Base-by-base conservation (phyloP, 495 filamentous ascomycete genomes). In the Penicillium roqueforti region DNA sequence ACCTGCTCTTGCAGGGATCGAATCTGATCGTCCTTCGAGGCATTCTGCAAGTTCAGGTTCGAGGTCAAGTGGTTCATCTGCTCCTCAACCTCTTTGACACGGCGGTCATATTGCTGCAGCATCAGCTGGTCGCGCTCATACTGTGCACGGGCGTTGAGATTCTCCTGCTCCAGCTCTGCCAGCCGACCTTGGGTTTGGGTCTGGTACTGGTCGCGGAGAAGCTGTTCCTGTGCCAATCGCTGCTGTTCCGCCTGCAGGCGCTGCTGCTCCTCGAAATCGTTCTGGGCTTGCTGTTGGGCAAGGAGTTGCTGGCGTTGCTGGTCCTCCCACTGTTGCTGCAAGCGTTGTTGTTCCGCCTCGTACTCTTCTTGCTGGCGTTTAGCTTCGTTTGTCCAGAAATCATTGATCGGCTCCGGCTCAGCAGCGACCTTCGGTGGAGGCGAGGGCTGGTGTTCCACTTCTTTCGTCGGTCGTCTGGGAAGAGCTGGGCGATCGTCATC, bases 371-470 rank as follows among this genome's bases (percentile, higher is more conserved):
- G 92, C 64, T 97, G 89, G 40, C 90, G 79, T 56, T 83, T 80
- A 54, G 95, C 87, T 67, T 96, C 91, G 60, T 84, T 91, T 68
- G 92, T 92, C 93, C 93, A 98, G 69, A 98, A 98, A 64, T 97
- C 95, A 53, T 86, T 87, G 64, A 98, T 97, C 16, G 95, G 89
- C 62, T 95, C 93, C 6, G 93, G 93, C 60, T 97, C 93, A 3
- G 76, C 65, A 45, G 83, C 78, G 34, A 83, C 69, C 11, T 84
- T 85, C 14, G 84, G 81, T 16, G 87, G 87, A 10, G 89, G 84
- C 47, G 81, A 76, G 5, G 82, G 78, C 40, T 86, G 84, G 3
- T 57, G 62, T 57, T 80, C 78, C 42, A 79, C 56, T 47, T 85
- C 83, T 67, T 82, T 87, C 8, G 75, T 64, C 4, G 93, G 93